phyloP scores from a whole-genome alignment of 768 basidiomycete genomes.

The Termitomyces sp. region DNA sequence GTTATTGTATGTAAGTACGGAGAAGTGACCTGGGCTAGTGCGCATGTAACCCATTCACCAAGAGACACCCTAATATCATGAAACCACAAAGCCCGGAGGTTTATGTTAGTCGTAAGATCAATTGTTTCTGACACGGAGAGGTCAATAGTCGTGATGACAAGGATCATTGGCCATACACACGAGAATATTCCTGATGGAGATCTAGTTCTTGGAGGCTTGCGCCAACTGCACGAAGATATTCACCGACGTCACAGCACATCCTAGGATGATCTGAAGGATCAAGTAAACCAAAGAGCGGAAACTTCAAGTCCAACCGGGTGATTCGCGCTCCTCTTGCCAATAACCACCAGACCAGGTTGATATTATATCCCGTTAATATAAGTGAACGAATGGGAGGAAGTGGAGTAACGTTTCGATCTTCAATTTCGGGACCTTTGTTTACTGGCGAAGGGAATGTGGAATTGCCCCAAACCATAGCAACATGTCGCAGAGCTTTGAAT shows the following conservation, averaged over 20 bases:
- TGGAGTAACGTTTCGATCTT: not conserved
- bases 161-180: not conserved
- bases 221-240: constrained; percentile 1
- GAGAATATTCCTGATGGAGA: not conserved
- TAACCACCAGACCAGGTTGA: constrained; percentile 4
- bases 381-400: constrained; percentile 5
- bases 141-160: not conserved
- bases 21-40: constrained; percentile 3
- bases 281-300: not conserved
- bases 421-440: not conserved
- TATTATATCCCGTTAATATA: not conserved
- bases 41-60: constrained; percentile 1
- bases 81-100: constrained; percentile 11
- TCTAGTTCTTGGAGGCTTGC: constrained; percentile 9
- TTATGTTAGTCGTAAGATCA: constrained; percentile 2
- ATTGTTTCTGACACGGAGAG: not conserved
- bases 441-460: not conserved
- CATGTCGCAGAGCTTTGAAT: constrained; percentile 5
- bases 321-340: not conserved
- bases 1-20: constrained; percentile 7
- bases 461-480: constrained; percentile 2
- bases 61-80: constrained; percentile 1
- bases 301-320: not conserved
- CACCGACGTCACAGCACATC: not conserved
- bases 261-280: not conserved